These are phyloP conservation scores for Ilyonectria sp. DNA, from an alignment of 2,329 filamentous ascomycete species.

Conservation along the genomic window DNA sequence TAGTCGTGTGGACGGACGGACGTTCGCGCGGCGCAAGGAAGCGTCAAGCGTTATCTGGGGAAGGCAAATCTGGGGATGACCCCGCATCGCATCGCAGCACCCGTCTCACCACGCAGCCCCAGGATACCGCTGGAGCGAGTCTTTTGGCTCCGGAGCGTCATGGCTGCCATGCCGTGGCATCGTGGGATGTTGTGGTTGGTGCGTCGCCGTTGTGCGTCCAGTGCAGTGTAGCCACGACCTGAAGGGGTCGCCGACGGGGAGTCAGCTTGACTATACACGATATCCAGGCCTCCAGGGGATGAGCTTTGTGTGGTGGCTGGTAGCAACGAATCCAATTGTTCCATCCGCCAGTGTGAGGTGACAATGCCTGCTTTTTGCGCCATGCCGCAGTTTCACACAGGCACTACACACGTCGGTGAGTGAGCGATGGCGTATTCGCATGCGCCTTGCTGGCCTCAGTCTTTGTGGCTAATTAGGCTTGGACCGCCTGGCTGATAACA, in stretches of 20 bases:
- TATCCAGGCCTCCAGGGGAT: constrained; percentile 1
- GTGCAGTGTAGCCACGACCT: constrained; percentile 1
- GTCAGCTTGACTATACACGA: no score
- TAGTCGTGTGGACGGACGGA: constrained; percentile 11
- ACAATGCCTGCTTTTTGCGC: constrained; percentile 15
- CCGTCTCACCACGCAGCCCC: constrained; percentile 17
- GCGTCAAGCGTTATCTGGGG: constrained; percentile 23
- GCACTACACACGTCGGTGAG: constrained; percentile 4
- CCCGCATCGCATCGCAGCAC: constrained; percentile 25
- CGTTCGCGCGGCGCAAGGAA: not conserved
- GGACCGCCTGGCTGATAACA: not conserved
- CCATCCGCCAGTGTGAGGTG: not conserved
- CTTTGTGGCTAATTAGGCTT: not conserved
- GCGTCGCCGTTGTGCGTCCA: not conserved
- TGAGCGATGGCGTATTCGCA: not conserved
- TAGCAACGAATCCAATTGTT: constrained; percentile 6
- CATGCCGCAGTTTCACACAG: constrained; percentile 7
- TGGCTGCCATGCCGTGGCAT: constrained; percentile 1
- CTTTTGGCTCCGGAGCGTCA: constrained; percentile 13
- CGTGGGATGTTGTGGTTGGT: constrained; percentile 13
- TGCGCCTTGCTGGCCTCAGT: not conserved
- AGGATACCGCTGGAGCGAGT: constrained; percentile 9
- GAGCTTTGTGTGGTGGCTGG: not conserved
- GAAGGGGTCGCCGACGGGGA: constrained; percentile 3
- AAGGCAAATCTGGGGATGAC: constrained; percentile 29